These are phyloP conservation scores for Cyathus striatus DNA, from an alignment of 768 basidiomycete genomes.

Conservation along the genomic window DNA sequence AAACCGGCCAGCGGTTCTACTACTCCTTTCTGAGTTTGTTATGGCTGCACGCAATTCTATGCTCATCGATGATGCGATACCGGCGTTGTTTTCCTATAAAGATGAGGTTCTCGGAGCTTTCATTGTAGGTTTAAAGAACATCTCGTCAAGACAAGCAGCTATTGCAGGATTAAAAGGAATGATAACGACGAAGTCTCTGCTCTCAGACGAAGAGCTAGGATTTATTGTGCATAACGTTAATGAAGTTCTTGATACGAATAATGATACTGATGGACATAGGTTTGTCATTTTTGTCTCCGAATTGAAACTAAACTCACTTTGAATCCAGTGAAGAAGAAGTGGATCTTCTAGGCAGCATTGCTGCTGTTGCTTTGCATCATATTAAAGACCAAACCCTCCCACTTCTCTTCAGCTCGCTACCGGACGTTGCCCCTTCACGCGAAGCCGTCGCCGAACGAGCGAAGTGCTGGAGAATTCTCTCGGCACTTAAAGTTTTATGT, in stretches of 20 bases:
- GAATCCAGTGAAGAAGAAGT: slow-evolving; percentile 50
- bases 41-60: slow-evolving; percentile 38
- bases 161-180: slow-evolving; percentile 63
- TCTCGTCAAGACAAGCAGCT: slow-evolving; percentile 50
- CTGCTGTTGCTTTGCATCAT: slow-evolving; percentile 52
- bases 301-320: not conserved
- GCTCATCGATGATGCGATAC: slow-evolving; percentile 13
- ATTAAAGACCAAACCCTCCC: slow-evolving; percentile 77
- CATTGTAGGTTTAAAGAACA: slow-evolving; percentile 49
- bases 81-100: slow-evolving; percentile 56
- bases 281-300: slow-evolving; percentile 11
- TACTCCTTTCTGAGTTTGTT: slow-evolving; percentile 63
- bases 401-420: slow-evolving; percentile 69
- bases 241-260: slow-evolving; percentile 49
- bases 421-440: slow-evolving; percentile 55
- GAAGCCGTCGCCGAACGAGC: slow-evolving; percentile 51
- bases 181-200: slow-evolving; percentile 55
- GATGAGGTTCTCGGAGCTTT: slow-evolving; percentile 71
- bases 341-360: slow-evolving; percentile 58
- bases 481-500: slow-evolving; percentile 69
- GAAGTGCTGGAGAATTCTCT: slow-evolving; percentile 63
- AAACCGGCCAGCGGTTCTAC: slow-evolving; percentile 61
- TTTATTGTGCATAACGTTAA: slow-evolving; percentile 76
- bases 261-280: slow-evolving; percentile 50
- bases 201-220: slow-evolving; percentile 69